Evolutionary conservation across 2,329 filamentous ascomycete species (phyloP), one percentile per base, ranked within the genome.

Genomic region (Xylariaceae sp.): DNA sequence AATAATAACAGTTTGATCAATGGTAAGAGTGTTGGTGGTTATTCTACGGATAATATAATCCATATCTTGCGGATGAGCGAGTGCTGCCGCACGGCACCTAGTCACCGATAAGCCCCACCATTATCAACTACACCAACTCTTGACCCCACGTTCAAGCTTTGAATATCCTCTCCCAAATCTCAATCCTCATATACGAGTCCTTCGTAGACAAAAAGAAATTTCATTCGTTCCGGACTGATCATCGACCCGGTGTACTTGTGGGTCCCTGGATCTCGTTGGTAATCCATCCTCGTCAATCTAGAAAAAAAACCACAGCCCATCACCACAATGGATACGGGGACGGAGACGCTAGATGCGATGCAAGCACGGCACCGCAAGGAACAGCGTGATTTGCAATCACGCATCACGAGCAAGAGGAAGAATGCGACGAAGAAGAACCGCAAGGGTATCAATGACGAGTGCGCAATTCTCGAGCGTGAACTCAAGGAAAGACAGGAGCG

Each of bases 331-430:
- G 16, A 27, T n/a, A n/a, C n/a, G n/a, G n/a, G n/a, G 7, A 50
- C 44, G 46, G 77, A 81, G 61, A 69, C 74, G 8, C 80, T 93
- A 67, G 91, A 96, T 49, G 83, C 87, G 51, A 71, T 93, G 45
- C 83, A 88, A 58, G 73, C 82, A 29, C 85, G 84, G 37, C 93
- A 98, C 65, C 83, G 88, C 59, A 93, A 88, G 67, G 92, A 98
- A 69, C 83, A 86, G 65, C 85, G 83, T 57, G 92, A 97, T 50
- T 76, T 98, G 21, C 88, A 95, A 65, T 79, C 82, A 40, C 83
- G 85, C 48, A 83, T 94, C 61, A 96, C 88, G 5, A 90, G 86
- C 69, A 97, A 96, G 77, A 98, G 96, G 76, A 97, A 96, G 74
- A 85, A 87, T 56, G 91, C 93, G 14, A 94, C 86, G 37, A 98